Evolutionary conservation across 2,329 filamentous ascomycete species (phyloP).

Genomic region (Elsinoe perseae): DNA sequence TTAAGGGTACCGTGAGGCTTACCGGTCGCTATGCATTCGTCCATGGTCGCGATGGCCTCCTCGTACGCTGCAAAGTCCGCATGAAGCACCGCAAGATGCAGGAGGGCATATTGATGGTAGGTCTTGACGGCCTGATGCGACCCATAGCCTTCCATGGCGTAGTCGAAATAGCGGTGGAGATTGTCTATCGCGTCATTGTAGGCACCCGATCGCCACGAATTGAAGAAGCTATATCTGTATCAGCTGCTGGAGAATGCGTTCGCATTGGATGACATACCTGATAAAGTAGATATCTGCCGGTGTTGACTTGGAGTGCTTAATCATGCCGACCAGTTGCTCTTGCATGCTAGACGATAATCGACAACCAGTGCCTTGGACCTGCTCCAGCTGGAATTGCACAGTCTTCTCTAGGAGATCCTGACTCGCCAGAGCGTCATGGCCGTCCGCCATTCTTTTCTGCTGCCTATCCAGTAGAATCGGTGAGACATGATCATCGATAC

Average conservation of each 20-base stretch:
- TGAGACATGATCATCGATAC: slow-evolving; percentile 23
- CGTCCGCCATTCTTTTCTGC: slow-evolving; percentile 11
- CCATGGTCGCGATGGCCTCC: slow-evolving; percentile 88
- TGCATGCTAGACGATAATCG: slow-evolving; percentile 69
- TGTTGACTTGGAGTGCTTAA: slow-evolving; percentile 58
- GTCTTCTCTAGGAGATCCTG: slow-evolving; percentile 72
- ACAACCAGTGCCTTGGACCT: slow-evolving; percentile 75
- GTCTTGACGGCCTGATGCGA: slow-evolving; percentile 75
- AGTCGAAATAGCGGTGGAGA: slow-evolving; percentile 92
- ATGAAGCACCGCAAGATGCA: slow-evolving; percentile 88
- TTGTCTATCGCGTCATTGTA: slow-evolving; percentile 84
- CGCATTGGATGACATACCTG: slow-evolving; percentile 38
- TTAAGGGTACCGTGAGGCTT: slow-evolving; percentile 4
- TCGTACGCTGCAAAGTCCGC: slow-evolving; percentile 88
- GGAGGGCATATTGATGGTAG: slow-evolving; percentile 88
- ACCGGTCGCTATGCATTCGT: slow-evolving; percentile 81
- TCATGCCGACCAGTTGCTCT: slow-evolving; percentile 56
- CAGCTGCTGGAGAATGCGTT: background rate
- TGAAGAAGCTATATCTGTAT: slow-evolving; percentile 60
- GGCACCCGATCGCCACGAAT: slow-evolving; percentile 86
- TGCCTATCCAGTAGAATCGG: slow-evolving; percentile 17
- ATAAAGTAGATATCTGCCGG: slow-evolving; percentile 72
- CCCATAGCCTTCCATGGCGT: slow-evolving; percentile 47
- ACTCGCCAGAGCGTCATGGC: slow-evolving; percentile 47
- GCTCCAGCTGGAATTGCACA: slow-evolving; percentile 79